Base-by-base conservation (phyloP, 176 grass and related monocot genomes). In the Zoysia japonica region DNA sequence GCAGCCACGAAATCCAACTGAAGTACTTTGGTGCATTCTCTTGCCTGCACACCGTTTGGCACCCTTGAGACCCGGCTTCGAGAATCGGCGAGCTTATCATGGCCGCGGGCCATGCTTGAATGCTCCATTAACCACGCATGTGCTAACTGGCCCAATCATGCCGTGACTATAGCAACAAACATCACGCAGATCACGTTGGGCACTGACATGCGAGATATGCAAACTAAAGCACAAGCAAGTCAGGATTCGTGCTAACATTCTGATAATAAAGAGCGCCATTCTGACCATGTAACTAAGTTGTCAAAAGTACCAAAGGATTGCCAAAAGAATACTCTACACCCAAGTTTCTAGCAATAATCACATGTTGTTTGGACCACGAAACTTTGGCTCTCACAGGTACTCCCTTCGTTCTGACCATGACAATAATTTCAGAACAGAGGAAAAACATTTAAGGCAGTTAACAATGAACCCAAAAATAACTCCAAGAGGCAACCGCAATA, bases 1-100 rank as follows among this genome's bases (percentile, higher is more conserved):
- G 72, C 46, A 42, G 19, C 15, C 9, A 56, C 6, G 38, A 80
- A 59, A 47, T 73, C 20, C 41, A 80, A 50, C 43, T 86, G 55
- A 64, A 48, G 38, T 57, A 7, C 47, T 19, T 57, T 53, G 13
- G 7, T 48, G 7, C 56, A 77, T 77, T 41, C 72, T 72, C n/a
- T 37, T 68, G 37, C 77, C 51, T 68, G 62, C 55, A 55, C 74
- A 76, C 43, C 63, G 81, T 70, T 88, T 6, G 66, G 77, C 65
- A 53, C 70, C 28, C 28, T 28, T 28, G 28, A 28, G 28, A 28
- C 28, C 28, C 28, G 28, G 28, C 28, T 28, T 28, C 28, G 28
- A 28, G 28, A 28, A 28, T 28, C 28, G 28, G 28, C 28, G 28
- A 28, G 28, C 28, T 28, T 28, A 28, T 28, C 28, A 28, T 28